A percentile compares a stretch with the other conserved stretches of the same genome.
phyloP scores from a whole-genome alignment of 192 early-diverging fungal genomes.

The Entomortierella chlamydospora region DNA sequence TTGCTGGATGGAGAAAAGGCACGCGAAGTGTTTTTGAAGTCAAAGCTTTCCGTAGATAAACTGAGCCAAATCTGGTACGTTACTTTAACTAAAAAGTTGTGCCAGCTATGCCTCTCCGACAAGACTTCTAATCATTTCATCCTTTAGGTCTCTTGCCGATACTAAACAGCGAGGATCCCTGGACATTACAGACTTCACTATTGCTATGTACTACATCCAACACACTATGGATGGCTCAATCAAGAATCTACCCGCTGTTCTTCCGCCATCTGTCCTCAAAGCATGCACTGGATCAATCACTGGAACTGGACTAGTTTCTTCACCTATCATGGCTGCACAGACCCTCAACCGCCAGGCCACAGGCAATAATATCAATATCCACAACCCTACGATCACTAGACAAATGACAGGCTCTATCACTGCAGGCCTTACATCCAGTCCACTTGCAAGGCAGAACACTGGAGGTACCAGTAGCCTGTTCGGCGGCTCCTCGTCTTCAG shows the following conservation, averaged over 20 bases:
- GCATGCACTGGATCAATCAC: constrained; percentile 46
- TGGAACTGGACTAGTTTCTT: constrained; percentile 17
- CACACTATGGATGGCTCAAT: constrained; percentile 80
- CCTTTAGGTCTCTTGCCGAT: constrained; percentile 80
- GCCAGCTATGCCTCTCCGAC: background rate
- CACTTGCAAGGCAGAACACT: constrained; percentile 47
- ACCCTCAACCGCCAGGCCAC: constrained; percentile 38
- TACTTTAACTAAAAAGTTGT: no score
- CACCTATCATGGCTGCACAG: constrained; percentile 32
- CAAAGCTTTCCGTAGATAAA: constrained; percentile 80
- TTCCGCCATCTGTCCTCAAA: constrained; percentile 75
- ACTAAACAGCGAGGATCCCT: constrained; percentile 75
- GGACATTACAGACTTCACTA: constrained; percentile 84
- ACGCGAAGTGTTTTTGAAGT: constrained; percentile 81
- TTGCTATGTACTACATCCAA: constrained; percentile 92
- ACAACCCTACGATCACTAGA: constrained; percentile 23
- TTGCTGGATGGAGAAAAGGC: constrained; percentile 74
- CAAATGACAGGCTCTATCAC: constrained; percentile 38
- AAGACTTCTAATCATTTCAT: background rate
- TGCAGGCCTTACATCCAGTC: constrained; percentile 33
- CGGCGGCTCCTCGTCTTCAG: constrained; percentile 20
- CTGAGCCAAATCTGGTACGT: constrained; percentile 86
- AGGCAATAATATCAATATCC: constrained; percentile 49
- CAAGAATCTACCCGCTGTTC: constrained; percentile 71
- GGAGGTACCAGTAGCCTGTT: constrained; percentile 27